Base-by-base conservation (phyloP, 805 yeast genomes). In the Candida odintsovae region DNA sequence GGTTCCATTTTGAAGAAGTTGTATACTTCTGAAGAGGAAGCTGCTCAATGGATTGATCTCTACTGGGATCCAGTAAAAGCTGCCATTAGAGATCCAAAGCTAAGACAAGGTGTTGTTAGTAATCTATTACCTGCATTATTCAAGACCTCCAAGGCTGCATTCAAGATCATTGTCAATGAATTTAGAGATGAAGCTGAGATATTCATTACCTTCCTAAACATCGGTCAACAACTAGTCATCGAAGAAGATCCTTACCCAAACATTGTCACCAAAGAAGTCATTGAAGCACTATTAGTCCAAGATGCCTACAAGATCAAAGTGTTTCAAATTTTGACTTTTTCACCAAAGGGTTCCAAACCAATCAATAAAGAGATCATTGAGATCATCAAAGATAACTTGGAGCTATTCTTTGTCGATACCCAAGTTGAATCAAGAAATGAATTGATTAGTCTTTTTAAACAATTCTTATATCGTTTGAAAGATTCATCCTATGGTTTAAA, bases 341-440 rank as follows among this genome's bases (percentile, higher is more conserved):
- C 89, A 0, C 75, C 80, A 1, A 82, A 82, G 53, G 76, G 77
- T 3, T 77, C 96, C 0, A 69, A 68, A 42, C 79, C 80, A 0
- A 71, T 90, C 3, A 70, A 77, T 1, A 42, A 65, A 1, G 61
- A 61, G 22, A 68, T 78, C 0, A 76, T 76, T 46, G 67, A 69
- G 0, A 55, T 76, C 1, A 52, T 90, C 0, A 54, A 63, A 35
- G 59, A 68, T 0, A 65, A 73, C 26, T 56, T 83, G 5, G 76
- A 75, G 26, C 64, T 74, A 4, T 72, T 82, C 50, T 73, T 84
- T 47, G 70, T 75, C n/a, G 95, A 86, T 48, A 70, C 76, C 18
- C 80, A 83, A 46, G 71, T 87, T 15, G 90, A 85, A 50, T 70
- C 77, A 1, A 71, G 97, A 57, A 82, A 82, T 51, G 81, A 78